These are phyloP conservation scores for Amanita fuliginea DNA, from an alignment of 768 basidiomycete genomes.

Conservation along the genomic window DNA sequence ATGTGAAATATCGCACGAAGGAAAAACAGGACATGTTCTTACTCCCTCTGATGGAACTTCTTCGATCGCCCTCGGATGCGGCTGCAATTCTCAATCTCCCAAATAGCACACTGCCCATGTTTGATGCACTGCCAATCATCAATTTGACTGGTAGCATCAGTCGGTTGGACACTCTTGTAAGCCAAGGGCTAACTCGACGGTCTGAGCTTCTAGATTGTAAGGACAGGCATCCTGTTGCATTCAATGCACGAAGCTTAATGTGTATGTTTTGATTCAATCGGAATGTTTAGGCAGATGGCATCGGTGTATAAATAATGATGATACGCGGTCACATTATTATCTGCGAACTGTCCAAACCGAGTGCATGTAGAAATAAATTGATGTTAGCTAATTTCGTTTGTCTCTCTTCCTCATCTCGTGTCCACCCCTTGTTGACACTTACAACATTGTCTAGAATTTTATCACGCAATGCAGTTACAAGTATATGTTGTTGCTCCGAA, in stretches of 20 bases:
- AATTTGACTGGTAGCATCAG: constrained; percentile 50
- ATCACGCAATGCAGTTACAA: constrained; percentile 81
- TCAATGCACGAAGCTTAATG: constrained; percentile 17
- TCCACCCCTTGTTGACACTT: constrained; percentile 67
- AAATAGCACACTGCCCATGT: constrained; percentile 34
- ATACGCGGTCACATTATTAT: constrained; percentile 39
- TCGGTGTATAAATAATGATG: background rate
- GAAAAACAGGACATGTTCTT: constrained; percentile 56
- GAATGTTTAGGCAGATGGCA: background rate
- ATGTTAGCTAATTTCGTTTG: constrained; percentile 82
- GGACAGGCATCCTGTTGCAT: constrained; percentile 3
- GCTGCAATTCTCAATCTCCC: constrained; percentile 48
- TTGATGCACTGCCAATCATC: constrained; percentile 50
- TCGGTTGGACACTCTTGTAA: constrained; percentile 20
- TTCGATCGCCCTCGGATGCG: constrained; percentile 12
- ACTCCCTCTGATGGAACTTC: constrained; percentile 55
- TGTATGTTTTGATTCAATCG: constrained; percentile 8
- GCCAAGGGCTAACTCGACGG: constrained; percentile 23
- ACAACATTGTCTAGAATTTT: constrained; percentile 89
- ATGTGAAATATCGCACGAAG: constrained; percentile 50
- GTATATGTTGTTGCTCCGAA: constrained; percentile 76
- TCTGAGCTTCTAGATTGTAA: constrained; percentile 23
- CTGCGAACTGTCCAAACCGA: constrained; percentile 61
- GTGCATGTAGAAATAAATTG: constrained; percentile 79
- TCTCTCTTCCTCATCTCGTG: constrained; percentile 60